Evolutionary conservation across 192 early-diverging fungal species (phyloP), one percentile per base, ranked within the genome.

Genomic region (Phycomyces blakesleeanus): DNA sequence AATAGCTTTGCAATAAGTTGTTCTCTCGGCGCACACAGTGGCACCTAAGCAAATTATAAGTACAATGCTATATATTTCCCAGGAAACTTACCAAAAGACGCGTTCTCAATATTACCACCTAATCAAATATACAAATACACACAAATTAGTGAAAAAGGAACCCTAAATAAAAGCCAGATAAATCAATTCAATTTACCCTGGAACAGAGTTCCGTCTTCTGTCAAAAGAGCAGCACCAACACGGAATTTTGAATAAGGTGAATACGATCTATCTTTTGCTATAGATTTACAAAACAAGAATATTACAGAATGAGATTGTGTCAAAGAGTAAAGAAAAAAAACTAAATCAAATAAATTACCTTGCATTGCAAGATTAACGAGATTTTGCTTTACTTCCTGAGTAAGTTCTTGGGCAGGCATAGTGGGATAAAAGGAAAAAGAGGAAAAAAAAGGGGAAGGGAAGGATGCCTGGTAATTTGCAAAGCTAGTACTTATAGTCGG

Each of bases 241-340:
- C 89, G 83, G 72, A 96, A 96, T 69, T 93, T 91, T 22, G 89
- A 92, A 74, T 97, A 97, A 5, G 95, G 95, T 15, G 84, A 85
- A 70, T 97, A 95, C 1, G 93, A 86, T 24, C 72, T 65, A n/a
- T 82, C 73, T 54, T 89, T 89, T 12, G 93, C 93, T 76, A 64
- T 29, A 40, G 12, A 21, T 34, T 57, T 40, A n/a, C 3, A 21
- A 20, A 44, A 7, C 3, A 18, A 5, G 25, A 54, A 47, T 47
- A 47, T 3, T 3, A 47, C 11, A 47, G 44, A 14, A 14, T n/a
- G 3, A n/a, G 15, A n/a, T 11, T 47, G 44, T 47, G 12, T 1
- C 11, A 2, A 47, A 12, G 2, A 47, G 11, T 18, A 47, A 2
- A 18, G 18, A 10, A 41, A 6, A 10, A 41, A 41, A 10, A 41